Evolutionary conservation across 1,284 basidiomycete species (phyloP).

Genomic region (Moniliella sp.): DNA sequence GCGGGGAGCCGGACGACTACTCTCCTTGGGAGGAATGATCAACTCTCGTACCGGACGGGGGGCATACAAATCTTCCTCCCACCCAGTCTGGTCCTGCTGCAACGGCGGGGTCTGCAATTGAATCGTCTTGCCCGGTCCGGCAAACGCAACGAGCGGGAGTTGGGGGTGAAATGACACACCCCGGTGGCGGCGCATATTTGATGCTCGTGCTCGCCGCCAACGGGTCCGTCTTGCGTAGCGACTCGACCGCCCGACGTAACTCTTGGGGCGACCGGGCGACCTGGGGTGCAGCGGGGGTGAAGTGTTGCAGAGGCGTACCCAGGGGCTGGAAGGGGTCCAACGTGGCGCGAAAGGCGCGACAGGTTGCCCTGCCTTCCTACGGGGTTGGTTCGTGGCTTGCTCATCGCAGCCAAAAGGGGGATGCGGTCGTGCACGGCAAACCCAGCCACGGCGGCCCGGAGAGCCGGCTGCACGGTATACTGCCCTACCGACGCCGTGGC

Average conservation of each 20-base stretch:
- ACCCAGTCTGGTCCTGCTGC: no score
- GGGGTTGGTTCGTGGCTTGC: not conserved
- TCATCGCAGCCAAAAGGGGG: conserved; percentile 48
- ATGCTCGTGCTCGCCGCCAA: no score
- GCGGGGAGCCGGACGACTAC: no score
- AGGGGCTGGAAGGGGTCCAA: not conserved
- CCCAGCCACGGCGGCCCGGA: conserved; percentile 42
- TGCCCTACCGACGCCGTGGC: conserved; percentile 49
- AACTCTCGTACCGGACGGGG: no score
- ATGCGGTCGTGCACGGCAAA: conserved; percentile 71
- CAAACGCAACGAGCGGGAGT: not conserved
- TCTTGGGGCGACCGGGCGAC: not conserved
- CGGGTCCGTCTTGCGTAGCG: not conserved
- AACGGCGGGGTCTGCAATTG: not conserved
- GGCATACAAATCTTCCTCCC: no score
- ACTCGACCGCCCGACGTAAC: not conserved
- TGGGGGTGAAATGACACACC: not conserved
- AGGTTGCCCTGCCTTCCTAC: not conserved
- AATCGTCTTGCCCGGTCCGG: not conserved
- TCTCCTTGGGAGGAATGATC: no score
- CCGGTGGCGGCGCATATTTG: not conserved
- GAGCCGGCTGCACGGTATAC: conserved; percentile 40
- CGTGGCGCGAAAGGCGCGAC: not conserved
- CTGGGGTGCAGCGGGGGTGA: not conserved
- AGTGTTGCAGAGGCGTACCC: not conserved